Percentiles rank a stretch among this genome's conserved stretches.
These are phyloP conservation scores for Penicillium arizonense DNA, from an alignment of 495 filamentous ascomycete genomes.

Conservation along the genomic window DNA sequence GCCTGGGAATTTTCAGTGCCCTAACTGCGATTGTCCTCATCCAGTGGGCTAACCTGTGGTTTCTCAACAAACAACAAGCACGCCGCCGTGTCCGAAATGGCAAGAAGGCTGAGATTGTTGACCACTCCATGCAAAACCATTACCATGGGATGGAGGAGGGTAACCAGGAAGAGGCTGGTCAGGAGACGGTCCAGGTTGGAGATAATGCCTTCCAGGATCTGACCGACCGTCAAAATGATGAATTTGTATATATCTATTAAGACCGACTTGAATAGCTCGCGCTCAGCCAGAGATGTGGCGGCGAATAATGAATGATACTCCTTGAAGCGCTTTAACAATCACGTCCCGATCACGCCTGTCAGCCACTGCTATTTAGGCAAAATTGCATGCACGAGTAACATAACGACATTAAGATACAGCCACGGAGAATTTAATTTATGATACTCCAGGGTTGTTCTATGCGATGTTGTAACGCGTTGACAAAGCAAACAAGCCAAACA, in stretches of 20 bases:
- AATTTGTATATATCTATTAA: slow-evolving; percentile 67
- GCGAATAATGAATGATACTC: no score
- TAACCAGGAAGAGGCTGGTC: slow-evolving; percentile 13
- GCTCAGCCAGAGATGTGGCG: no score
- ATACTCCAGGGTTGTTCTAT: no score
- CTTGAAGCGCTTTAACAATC: no score
- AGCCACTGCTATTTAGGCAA: no score
- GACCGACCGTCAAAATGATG: slow-evolving; percentile 64
- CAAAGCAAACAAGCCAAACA: no score
- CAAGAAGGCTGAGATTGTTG: slow-evolving; percentile 54
- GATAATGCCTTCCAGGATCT: slow-evolving; percentile 51
- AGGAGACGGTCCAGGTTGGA: slow-evolving; percentile 26
- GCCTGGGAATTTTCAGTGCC: slow-evolving; percentile 55
- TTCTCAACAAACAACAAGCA: slow-evolving; percentile 54
- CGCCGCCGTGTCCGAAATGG: slow-evolving; percentile 53
- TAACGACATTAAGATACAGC: no score
- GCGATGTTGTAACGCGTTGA: no score
- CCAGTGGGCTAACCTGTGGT: slow-evolving; percentile 50
- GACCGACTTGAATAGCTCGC: background rate
- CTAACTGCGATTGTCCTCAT: slow-evolving; percentile 47
- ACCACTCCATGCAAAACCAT: slow-evolving; percentile 53
- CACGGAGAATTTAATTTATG: no score
- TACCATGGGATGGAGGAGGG: slow-evolving; percentile 25
- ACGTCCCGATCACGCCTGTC: no score
- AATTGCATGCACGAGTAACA: no score